Evolutionary conservation across 2,329 filamentous ascomycete genomes (phyloP).

Genomic region (Aspergillus glaucus): DNA sequence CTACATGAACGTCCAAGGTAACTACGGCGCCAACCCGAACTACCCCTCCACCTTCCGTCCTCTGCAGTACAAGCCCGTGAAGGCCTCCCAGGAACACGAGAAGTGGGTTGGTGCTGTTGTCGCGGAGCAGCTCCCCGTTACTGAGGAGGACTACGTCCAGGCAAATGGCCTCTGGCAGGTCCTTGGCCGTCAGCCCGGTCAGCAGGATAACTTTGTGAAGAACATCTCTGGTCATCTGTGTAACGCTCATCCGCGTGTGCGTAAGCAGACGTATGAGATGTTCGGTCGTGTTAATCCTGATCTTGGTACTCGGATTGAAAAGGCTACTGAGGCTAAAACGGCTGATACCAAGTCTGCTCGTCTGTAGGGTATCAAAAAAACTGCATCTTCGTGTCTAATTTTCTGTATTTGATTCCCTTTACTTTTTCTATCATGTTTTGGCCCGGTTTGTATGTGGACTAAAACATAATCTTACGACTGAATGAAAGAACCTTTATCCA

Average conservation of each 20-base stretch:
- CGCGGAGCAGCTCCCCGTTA: constrained; percentile 36
- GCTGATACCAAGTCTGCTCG: constrained; percentile 17
- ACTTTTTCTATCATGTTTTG: neutral
- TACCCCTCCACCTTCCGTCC: constrained; percentile 43
- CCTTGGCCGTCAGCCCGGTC: constrained; percentile 42
- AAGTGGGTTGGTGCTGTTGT: constrained; percentile 37
- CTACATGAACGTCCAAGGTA: constrained; percentile 59
- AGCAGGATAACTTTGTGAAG: constrained; percentile 56
- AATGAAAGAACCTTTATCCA: neutral
- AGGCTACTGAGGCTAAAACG: constrained; percentile 44
- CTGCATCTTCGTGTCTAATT: neutral
- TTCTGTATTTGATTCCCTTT: neutral
- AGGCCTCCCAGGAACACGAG: constrained; percentile 39
- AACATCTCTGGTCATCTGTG: constrained; percentile 55
- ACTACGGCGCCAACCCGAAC: constrained; percentile 55
- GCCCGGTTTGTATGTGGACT: too few relatives aligned
- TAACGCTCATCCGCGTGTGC: constrained; percentile 49
- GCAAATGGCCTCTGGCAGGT: constrained; percentile 40
- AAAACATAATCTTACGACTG: too few relatives aligned
- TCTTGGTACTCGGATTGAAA: constrained; percentile 49
- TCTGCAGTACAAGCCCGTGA: constrained; percentile 33
- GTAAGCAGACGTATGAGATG: constrained; percentile 56
- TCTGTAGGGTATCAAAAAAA: constrained; percentile 16
- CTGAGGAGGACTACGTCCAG: constrained; percentile 41
- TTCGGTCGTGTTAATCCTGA: constrained; percentile 51